These are phyloP conservation scores for Umbelopsis isabellina DNA, from an alignment of 192 early-diverging fungal species.

Conservation along the genomic window DNA sequence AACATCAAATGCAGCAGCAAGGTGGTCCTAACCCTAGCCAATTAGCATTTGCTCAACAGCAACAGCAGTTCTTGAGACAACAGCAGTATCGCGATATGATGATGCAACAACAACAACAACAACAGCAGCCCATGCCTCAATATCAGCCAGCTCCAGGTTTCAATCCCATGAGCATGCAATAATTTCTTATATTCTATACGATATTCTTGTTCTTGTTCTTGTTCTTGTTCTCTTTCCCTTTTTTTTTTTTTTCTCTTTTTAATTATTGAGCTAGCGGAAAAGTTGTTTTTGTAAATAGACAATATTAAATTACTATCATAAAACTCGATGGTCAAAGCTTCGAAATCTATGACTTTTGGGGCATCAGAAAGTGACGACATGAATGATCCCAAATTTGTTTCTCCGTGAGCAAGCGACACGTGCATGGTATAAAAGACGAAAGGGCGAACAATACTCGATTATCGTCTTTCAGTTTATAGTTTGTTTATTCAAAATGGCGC, in stretches of 20 bases:
- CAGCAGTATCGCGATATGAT: conserved; percentile 15
- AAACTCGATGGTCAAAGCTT: too few relatives aligned
- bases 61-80: not conserved
- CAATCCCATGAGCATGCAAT: conserved; percentile 18
- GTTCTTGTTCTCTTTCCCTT: not conserved
- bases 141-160: not conserved
- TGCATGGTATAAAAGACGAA: not conserved
- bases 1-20: not conserved
- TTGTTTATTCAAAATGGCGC: conserved; percentile 17
- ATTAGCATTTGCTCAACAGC: conserved; percentile 4
- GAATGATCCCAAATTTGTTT: not conserved
- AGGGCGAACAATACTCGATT: too few relatives aligned
- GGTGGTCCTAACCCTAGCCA: conserved; percentile 1
- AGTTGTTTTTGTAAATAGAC: conserved; percentile 11
- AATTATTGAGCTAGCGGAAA: not conserved
- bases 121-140: conserved; percentile 8
- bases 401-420: not conserved
- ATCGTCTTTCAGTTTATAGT: not conserved
- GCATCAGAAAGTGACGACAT: conserved; percentile 1
- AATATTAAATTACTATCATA: not conserved
- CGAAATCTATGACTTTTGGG: too few relatives aligned
- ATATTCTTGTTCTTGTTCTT: not conserved
- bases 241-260: not conserved
- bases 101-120: conserved; percentile 25
- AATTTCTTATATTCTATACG: conserved; percentile 7